A percentile compares a stretch with the other conserved stretches of the same genome.
Conservation (phyloP, 192 early-diverging fungal genomes). For the Entomortierella beljakovae region DNA sequence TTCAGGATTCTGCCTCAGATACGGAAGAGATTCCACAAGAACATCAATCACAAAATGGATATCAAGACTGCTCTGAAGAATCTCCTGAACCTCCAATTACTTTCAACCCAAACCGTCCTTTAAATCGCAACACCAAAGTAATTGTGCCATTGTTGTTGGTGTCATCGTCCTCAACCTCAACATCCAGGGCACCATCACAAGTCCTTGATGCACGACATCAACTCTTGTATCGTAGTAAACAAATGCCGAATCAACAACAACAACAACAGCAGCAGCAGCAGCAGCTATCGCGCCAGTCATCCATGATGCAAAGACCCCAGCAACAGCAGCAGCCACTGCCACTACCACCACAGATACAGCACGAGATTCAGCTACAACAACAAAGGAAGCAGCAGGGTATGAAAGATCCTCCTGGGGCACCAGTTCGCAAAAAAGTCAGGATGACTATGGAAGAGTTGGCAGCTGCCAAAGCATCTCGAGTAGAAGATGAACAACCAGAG, state of each 20-base stretch:
- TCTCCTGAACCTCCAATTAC: neutral
- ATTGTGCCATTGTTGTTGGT: neutral
- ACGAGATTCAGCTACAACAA: slow-evolving; percentile 13
- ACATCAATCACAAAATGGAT: neutral
- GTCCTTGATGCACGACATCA: slow-evolving; percentile 28
- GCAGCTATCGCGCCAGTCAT: slow-evolving; percentile 4
- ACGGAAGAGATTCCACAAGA: neutral
- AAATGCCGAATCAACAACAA: neutral
- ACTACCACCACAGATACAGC: slow-evolving; percentile 6
- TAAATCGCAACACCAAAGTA: neutral
- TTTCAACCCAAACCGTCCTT: neutral
- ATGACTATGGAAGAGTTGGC: neutral
- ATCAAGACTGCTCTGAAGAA: neutral
- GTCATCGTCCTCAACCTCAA: neutral
- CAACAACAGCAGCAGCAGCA: slow-evolving; percentile 7
- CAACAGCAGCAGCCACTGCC: slow-evolving; percentile 6
- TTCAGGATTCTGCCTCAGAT: neutral
- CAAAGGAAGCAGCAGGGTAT: neutral
- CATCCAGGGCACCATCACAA: neutral
- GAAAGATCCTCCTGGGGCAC: neutral
- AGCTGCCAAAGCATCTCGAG: neutral
- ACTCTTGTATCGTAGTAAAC: slow-evolving; percentile 30
- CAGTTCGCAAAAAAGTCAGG: neutral
- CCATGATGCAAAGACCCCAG: neutral
- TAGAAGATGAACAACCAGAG: neutral